Evolutionary conservation across 495 filamentous ascomycete species (phyloP), one percentile per base, ranked within the genome.

Genomic region (Amniculicola lignicola): DNA sequence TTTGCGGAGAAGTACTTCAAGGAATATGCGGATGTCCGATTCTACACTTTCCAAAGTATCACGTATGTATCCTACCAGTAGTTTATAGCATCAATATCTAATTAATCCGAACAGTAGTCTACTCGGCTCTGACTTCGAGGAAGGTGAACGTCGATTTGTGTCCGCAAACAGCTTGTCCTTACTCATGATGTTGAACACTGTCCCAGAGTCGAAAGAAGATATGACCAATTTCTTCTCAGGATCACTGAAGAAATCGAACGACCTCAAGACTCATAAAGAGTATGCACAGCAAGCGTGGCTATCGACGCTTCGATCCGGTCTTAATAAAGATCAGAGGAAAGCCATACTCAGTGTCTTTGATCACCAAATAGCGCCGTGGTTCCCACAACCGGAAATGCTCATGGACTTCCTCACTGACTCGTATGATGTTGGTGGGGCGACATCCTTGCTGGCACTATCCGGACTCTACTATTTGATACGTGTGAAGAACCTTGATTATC

Each of bases 361-460:
- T 3, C 75, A 77, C 54, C 81, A 77, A 16, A 90, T 97, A 47
- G 84, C 86, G 41, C 91, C 93, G 1, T 92, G 87, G 86, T 95
- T 97, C 71, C 79, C 71, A 28, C 84, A 87, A 29, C 83, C 87
- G 4, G 90, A 96, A 64, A 75, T 92, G 6, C 77, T 99, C n/a
- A 91, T 96, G 85, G 94, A 99, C 74, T 97, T 97, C 71, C 72
- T 99, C 31, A 95, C 90, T 1, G 90, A 95, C 70, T 91, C 84
- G 14, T 97, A 92, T 71, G 80, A 96, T 61, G 69, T 80, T 15
- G 91, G 94, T 44, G 93, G 93, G 48, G 83, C 88, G 4, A 87
- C 79, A 7, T 89, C 93, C 3, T 80, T 97, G 2, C 78, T 96
- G 21, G 90, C 94, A 2, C 78, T 99, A 0, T 94, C 90, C 4